Evolutionary conservation across 176 grass and related monocot species (phyloP).

Genomic region (Lolium rigidum): DNA sequence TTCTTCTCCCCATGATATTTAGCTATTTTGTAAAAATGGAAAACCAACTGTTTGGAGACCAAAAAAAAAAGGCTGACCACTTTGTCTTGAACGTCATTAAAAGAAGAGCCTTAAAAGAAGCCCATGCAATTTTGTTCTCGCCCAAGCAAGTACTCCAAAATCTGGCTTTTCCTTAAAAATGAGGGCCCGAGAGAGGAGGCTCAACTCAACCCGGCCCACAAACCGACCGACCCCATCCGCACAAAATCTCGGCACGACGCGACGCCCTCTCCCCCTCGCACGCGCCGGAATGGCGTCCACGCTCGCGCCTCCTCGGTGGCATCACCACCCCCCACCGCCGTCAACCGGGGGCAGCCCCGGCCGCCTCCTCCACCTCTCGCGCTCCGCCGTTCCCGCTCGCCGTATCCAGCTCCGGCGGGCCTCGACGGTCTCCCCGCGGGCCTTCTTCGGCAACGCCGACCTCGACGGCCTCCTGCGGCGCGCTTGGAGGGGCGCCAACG

Average conservation of each 20-base stretch:
- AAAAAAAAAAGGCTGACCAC: too few relatives aligned
- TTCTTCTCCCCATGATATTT: too few relatives aligned
- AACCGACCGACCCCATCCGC: constrained; percentile 51
- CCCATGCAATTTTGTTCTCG: not conserved
- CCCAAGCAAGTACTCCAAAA: not conserved
- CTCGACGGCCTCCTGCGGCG: constrained; percentile 70
- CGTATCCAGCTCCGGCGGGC: not conserved
- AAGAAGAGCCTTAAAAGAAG: not conserved
- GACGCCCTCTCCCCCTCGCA: constrained; percentile 6
- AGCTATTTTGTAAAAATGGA: too few relatives aligned
- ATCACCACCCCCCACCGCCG: constrained; percentile 39
- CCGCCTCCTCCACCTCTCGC: constrained; percentile 17
- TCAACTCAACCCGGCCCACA: constrained; percentile 8
- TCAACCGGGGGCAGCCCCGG: not conserved
- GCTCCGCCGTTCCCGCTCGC: not conserved
- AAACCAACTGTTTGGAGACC: too few relatives aligned
- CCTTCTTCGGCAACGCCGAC: constrained; percentile 78
- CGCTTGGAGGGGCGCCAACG: constrained; percentile 86
- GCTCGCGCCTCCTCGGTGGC: constrained; percentile 32
- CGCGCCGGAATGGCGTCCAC: constrained; percentile 54
- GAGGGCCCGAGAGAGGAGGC: not conserved
- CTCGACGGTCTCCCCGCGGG: constrained; percentile 48
- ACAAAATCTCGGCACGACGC: constrained; percentile 34
- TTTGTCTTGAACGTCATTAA: too few relatives aligned
- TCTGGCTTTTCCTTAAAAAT: not conserved